Evolutionary conservation across 2,329 filamentous ascomycete species (phyloP), one percentile per base, ranked within the genome.

Genomic region (Scopulariopsis brevicaulis): DNA sequence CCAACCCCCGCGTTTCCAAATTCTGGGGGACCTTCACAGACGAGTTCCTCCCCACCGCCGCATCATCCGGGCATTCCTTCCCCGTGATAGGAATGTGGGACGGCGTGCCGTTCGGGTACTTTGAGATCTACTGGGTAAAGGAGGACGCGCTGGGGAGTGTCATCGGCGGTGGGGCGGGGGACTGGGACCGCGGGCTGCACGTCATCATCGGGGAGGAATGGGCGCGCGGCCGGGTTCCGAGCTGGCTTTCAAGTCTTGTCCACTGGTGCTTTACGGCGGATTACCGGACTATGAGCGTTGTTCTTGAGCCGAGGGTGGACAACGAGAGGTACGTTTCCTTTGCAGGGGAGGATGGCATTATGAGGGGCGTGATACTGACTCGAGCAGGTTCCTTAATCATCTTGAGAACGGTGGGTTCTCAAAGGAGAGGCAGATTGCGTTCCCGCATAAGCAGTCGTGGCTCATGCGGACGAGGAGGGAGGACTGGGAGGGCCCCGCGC

Each of bases 51-150:
- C 74, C 79, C 22, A 75, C 74, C 2, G 84, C 80, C 0, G 73
- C 97, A 12, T 77, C 77, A 14, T 84, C 79, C 22, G 77, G 79
- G 20, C 87, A 96, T 70, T 90, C 86, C 10, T 96, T 97, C 70
- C 94, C 94, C 0, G 90, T 86, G 0, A 93, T 97, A 60, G 94
- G 89, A 1, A 86, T 91, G 68, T 99, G 93, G 89, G 90, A 97
- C 64, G 92, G 90, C 12, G 87, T 93, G 60, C 93, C 93, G 0
- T 99, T 97, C 73, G 94, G 91, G 0, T 99, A 95, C 69, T 96
- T 99, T 68, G 94, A 99, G 74, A 81, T 99, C 37, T 99, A 99
- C 73, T 99, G 94, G 93, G 90, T 94, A 3, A 96, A 96, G 66
- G 94, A 99, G 68, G 94, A 97, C 66, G 74, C 77, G 0, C 70